Base-by-base conservation (phyloP, 495 filamentous ascomycete genomes). In the Chaetomium fimeti region DNA sequence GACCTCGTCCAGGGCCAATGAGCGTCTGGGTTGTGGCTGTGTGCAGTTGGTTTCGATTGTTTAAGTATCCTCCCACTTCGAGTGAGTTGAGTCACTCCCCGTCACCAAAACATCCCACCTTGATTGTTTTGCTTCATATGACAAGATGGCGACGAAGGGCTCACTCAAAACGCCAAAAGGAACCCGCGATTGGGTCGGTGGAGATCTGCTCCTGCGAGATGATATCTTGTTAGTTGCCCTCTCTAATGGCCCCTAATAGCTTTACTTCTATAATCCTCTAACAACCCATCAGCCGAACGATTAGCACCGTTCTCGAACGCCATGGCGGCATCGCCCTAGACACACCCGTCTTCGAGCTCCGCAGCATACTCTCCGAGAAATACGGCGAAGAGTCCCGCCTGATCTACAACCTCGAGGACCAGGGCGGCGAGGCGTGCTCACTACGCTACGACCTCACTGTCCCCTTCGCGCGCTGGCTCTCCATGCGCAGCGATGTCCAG, bases 381-480 rank as follows among this genome's bases (percentile, higher is more conserved):
- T 92, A 93, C 76, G 91, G 91, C 68, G 91, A 93, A 80, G 90
- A 93, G 74, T 86, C 83, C 60, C 90, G 88, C 71, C 84, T 93
- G 11, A 66, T 61, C 48, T 94, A 95, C 78, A 88, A 96, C 73
- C 85, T 95, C 60, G 83, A 86, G 63, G 91, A 95, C 71, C 92
- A 96, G 70, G 91, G 92, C 62, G 91, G 91, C 61, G 91, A 96
- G 76, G 81, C 92, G 70, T 92, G 89, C 80, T 63, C 73, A 45
- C 80, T 96, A 56, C 86, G 92, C 62, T 96, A 95, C 75, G 93
- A 96, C 73, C 78, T 96, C 62, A 95, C 93, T 2, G 91, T 95
- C 9, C 92, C 91, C 29, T 94, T 96, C 67, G 92, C 91, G 18
- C 87, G 91, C 63, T 95, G 89, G 87, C 82, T 94, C 48, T 91